phyloP scores from a whole-genome alignment of 2,329 filamentous ascomycete genomes.

The Didymella glomerata region DNA sequence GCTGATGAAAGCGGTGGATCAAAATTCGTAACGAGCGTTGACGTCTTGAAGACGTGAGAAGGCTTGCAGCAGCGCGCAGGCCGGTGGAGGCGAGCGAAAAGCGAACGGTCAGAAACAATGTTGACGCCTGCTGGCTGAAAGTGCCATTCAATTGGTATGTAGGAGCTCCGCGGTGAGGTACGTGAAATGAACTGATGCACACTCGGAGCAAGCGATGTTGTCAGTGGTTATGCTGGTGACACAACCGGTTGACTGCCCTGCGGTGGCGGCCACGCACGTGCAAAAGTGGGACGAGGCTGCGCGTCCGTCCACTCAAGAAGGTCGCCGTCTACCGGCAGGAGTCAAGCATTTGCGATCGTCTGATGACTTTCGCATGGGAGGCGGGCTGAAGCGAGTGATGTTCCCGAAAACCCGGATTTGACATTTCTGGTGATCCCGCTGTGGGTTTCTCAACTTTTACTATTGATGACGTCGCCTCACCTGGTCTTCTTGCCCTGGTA shows the following conservation, averaged over 20 bases:
- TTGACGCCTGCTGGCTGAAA: neutral
- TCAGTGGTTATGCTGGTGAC: constrained; percentile 5
- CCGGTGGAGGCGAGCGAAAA: neutral
- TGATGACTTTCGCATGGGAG: constrained; percentile 3
- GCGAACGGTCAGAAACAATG: neutral
- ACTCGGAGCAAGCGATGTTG: neutral
- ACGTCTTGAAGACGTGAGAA: neutral
- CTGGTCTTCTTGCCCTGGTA: constrained; percentile 29
- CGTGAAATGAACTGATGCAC: neutral
- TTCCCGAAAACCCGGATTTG: neutral
- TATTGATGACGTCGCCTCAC: constrained; percentile 7
- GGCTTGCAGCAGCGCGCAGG: neutral
- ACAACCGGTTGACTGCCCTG: neutral
- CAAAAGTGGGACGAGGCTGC: constrained; percentile 3
- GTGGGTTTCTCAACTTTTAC: neutral
- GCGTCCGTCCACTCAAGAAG: neutral
- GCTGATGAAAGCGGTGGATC: neutral
- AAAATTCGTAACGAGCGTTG: neutral
- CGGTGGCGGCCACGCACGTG: constrained; percentile 1
- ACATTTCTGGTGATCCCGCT: neutral
- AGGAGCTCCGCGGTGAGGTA: neutral
- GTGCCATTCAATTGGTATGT: neutral
- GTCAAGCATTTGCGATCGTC: neutral
- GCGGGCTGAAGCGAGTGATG: constrained; percentile 2
- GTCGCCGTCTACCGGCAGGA: neutral